Conservation (phyloP, 768 basidiomycete species). For the Suillus subluteus region DNA sequence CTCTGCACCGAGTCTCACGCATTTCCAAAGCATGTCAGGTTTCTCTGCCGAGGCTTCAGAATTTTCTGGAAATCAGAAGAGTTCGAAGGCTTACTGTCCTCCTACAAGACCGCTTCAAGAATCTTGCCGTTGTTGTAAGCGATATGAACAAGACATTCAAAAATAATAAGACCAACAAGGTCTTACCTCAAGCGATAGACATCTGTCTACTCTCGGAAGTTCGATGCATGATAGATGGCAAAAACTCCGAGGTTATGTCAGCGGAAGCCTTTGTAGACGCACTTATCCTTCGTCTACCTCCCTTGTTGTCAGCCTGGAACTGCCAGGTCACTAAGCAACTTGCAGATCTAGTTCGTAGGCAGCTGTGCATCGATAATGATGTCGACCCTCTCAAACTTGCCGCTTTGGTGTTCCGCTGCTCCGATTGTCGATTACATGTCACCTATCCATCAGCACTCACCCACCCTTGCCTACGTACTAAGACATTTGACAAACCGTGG, state of each 20-base stretch:
- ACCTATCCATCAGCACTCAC: conserved; percentile 3
- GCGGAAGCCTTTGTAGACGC: neutral
- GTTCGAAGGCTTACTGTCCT: neutral
- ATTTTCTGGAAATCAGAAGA: neutral
- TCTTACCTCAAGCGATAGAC: neutral
- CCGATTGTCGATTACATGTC: conserved; percentile 2
- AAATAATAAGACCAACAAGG: neutral
- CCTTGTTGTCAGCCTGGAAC: neutral
- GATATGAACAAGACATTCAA: neutral
- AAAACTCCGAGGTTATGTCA: neutral
- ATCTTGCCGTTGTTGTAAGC: neutral
- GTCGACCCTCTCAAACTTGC: neutral
- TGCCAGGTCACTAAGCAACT: neutral
- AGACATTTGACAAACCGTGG: neutral
- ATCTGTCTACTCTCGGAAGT: neutral
- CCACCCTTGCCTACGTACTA: neutral
- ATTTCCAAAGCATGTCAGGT: neutral
- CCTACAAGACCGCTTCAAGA: neutral
- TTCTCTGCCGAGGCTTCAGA: conserved; percentile 2
- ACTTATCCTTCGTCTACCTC: neutral
- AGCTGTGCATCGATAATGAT: neutral
- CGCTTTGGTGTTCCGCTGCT: neutral
- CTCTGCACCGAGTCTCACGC: neutral
- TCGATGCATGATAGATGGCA: neutral
- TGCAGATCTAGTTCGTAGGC: neutral